Evolutionary conservation across 805 yeast species (phyloP), one percentile per base, ranked within the genome.

Genomic region (Lipomyces oligophaga): DNA sequence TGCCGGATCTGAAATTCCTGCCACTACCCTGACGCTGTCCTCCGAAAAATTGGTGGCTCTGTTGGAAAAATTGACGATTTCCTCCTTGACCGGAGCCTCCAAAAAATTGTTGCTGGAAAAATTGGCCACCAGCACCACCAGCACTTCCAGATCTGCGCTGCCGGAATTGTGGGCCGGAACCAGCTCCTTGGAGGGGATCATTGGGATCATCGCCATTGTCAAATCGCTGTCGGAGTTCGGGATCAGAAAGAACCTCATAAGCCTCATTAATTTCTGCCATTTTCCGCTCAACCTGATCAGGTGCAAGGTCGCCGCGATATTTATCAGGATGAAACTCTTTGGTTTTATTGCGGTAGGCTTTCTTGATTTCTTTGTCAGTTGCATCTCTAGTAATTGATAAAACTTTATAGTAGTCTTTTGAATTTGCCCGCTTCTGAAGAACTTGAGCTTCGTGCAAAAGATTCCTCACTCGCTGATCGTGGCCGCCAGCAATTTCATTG

Each of bases 241-340:
- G 77, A 56, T 84, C 79, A 7, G 88, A 77, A 30, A 90, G 71
- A 1, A 83, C 81, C 62, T 88, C 97, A 65, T 93, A 88, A 0
- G 97, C 97, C 61, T 84, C 86, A 65, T 90, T 93, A 54, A 90
- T 85, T 45, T 83, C 89, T 38, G 94, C 87, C 89, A 90, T 93
- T 59, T 84, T 85, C 40, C 71, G 71, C 65, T 87, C 95, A 30
- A 83, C 82, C 48, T 83, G 76, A 26, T 80, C 85, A 24, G 77
- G 74, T 6, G 80, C 71, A 49, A 83, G 63, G 31, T 81, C 85
- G 28, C 79, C 81, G 59, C 79, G 80, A 62, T 85, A 81, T 64
- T 90, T 93, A 66, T 90, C 98, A 0, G 98, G 98, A 62, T 90
- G 98, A 64, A 76, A 86, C 61, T 80, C 80, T 60, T 83, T 81